Percentiles rank a stretch among this genome's conserved stretches.
Evolutionary conservation across 2,329 filamentous ascomycete species (phyloP).

Genomic region (Fusarium pseudoanthophilum): DNA sequence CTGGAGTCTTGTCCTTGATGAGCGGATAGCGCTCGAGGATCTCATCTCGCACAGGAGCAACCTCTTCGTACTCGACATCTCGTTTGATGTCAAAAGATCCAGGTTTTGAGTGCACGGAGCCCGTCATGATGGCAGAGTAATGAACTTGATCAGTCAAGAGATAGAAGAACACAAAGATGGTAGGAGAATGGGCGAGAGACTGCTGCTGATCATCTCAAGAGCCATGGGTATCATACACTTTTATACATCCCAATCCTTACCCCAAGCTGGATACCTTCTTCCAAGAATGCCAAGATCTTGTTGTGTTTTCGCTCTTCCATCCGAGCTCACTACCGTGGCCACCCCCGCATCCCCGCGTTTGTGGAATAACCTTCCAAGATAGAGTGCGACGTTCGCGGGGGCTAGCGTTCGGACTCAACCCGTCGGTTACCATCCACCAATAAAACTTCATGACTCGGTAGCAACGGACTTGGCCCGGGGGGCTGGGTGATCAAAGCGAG

Average conservation of each 20-base stretch:
- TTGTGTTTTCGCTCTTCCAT: background rate
- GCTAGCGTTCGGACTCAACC: conserved; percentile 1
- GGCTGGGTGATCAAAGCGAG: background rate
- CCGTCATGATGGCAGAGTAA: background rate
- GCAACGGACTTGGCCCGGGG: conserved; percentile 1
- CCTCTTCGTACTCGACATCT: conserved; percentile 20
- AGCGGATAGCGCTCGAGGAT: conserved; percentile 20
- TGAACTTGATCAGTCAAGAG: too few species aligned
- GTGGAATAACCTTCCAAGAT: background rate
- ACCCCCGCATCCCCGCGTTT: conserved; percentile 28
- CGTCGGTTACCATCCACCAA: conserved; percentile 12
- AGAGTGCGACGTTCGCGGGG: background rate
- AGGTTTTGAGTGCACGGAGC: conserved; percentile 5
- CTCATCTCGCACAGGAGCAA: conserved; percentile 7
- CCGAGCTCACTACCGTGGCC: background rate
- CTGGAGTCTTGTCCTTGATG: conserved; percentile 5
- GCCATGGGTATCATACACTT: background rate
- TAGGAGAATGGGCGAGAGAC: background rate
- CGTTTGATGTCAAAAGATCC: conserved; percentile 15
- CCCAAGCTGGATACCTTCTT: background rate
- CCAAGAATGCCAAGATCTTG: background rate
- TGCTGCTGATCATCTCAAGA: background rate
- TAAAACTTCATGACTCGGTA: background rate
- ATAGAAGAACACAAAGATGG: too few species aligned
- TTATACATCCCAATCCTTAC: background rate